phyloP scores from a whole-genome alignment of 768 basidiomycete species.

The Leccinum uliginosum region DNA sequence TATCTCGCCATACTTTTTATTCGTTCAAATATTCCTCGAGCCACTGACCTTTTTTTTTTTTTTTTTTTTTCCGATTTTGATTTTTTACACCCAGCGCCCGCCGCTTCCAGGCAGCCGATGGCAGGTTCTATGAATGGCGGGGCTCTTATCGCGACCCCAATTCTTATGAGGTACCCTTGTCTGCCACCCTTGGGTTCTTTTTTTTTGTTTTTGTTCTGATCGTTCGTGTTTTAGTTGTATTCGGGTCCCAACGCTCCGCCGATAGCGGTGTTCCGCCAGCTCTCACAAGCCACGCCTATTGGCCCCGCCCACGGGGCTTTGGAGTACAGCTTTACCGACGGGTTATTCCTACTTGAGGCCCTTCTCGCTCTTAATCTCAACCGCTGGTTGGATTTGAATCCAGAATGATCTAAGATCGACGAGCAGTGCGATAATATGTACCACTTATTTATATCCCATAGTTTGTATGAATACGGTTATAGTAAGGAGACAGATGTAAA shows the following conservation, averaged over 20 bases:
- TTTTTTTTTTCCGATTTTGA: too few relatives aligned
- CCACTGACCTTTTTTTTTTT: constrained; percentile 1
- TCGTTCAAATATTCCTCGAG: constrained; percentile 3
- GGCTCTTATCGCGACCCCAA: constrained; percentile 41
- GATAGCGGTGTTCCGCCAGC: constrained; percentile 58
- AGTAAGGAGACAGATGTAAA: constrained; percentile 19
- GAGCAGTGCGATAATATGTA: constrained; percentile 13
- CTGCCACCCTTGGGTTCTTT: background rate
- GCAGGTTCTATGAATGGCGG: constrained; percentile 64
- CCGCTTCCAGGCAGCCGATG: constrained; percentile 53
- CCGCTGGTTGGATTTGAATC: constrained; percentile 65
- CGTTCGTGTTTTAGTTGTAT: constrained; percentile 37
- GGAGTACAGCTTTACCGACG: constrained; percentile 60
- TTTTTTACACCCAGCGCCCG: constrained; percentile 44
- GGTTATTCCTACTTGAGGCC: constrained; percentile 56
- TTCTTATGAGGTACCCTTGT: constrained; percentile 56
- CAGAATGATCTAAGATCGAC: constrained; percentile 28
- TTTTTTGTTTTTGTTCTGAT: constrained; percentile 2
- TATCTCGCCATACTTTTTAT: background rate
- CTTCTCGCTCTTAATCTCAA: constrained; percentile 67
- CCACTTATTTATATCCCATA: constrained; percentile 31
- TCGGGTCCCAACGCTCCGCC: constrained; percentile 41
- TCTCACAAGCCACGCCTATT: constrained; percentile 48
- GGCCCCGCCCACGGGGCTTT: constrained; percentile 63
- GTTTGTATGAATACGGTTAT: constrained; percentile 32